Evolutionary conservation across 2,329 filamentous ascomycete genomes (phyloP).

Genomic region (Fusarium sp.): DNA sequence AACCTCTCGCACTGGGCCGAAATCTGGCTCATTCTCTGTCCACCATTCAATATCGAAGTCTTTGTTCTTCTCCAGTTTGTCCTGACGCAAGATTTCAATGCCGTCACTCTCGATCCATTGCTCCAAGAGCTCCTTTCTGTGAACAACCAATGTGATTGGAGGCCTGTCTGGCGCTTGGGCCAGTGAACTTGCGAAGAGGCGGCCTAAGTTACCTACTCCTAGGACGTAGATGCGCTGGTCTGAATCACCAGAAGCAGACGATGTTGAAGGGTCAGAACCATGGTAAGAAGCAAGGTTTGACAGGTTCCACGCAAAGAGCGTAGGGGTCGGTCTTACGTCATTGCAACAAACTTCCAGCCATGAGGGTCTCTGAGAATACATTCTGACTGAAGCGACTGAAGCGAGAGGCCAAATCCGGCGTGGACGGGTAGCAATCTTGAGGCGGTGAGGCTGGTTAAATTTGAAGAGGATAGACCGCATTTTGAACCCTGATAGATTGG

Average conservation of each 20-base stretch:
- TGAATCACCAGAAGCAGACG: constrained; percentile 11
- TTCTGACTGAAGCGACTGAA: constrained; percentile 20
- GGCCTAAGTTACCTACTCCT: constrained; percentile 83
- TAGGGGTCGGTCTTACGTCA: constrained; percentile 44
- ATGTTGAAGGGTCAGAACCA: neutral
- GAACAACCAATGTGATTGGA: constrained; percentile 83
- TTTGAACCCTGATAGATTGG: neutral
- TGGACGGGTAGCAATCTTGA: neutral
- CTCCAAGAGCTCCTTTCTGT: constrained; percentile 62
- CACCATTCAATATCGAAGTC: constrained; percentile 65
- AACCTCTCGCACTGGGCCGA: constrained; percentile 54
- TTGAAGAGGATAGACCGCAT: constrained; percentile 6
- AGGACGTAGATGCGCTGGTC: constrained; percentile 76
- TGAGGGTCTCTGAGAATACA: constrained; percentile 43
- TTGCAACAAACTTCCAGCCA: constrained; percentile 50
- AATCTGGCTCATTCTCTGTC: constrained; percentile 56
- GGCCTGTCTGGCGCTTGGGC: constrained; percentile 68
- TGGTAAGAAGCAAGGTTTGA: constrained; percentile 42
- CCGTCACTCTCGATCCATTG: constrained; percentile 58
- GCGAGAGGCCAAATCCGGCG: neutral
- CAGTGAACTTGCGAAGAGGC: constrained; percentile 79
- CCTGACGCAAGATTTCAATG: constrained; percentile 56
- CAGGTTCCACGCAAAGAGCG: constrained; percentile 51
- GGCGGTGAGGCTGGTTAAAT: neutral
- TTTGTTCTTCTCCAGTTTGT: constrained; percentile 45